Base-by-base conservation (phyloP, 1,284 basidiomycete genomes). In the Rhodotorula sp. region DNA sequence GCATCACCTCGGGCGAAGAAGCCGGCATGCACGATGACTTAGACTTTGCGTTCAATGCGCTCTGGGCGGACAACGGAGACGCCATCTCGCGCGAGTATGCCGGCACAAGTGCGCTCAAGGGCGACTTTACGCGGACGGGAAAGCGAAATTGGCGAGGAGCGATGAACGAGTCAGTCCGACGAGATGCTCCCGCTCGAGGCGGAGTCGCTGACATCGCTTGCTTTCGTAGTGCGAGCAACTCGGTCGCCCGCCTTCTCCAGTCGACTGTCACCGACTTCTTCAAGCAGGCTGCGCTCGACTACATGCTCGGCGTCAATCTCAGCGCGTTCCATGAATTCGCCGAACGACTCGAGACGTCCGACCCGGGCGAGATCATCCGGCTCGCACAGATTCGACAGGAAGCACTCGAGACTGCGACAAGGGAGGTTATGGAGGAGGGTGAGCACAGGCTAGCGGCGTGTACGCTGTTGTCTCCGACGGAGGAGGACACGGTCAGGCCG, bases 61-160 rank as follows among this genome's bases (percentile, higher is more conserved):
- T 93, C 30, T 98, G 94, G 95, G 95, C 95, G 4, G 94, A 95
- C 78, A 95, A 95, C 72, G 93, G 92, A 2, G 91, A 94, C 78
- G 88, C 90, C 4, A 91, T 94, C 69, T 64, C 56, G n/a, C 70
- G 75, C 46, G 65, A 72, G 67, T 96, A 97, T 76, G 88, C 90
- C 67, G 91, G 91, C n/a, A 92, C 92, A 0, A 91, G 90, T 60
- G 92, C 92, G 26, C 83, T 98, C 59, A 98, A 98, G 87, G 92
- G 94, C n/a, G 94, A 96, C 81, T 97, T 93, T 77, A 95, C 93
- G 1, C 86, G 92, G 85, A 98, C 94, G 0, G 95, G 95, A 40
- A 95, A 92, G 81, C 87, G 95, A 28, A 94, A 98, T 79, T 82
- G 96, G 34, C 85, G 86, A 50, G 95, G 95, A 2, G 86, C 97